Conservation (phyloP, 768 basidiomycete genomes). For the Gloeopeniophorella convolvens region DNA sequence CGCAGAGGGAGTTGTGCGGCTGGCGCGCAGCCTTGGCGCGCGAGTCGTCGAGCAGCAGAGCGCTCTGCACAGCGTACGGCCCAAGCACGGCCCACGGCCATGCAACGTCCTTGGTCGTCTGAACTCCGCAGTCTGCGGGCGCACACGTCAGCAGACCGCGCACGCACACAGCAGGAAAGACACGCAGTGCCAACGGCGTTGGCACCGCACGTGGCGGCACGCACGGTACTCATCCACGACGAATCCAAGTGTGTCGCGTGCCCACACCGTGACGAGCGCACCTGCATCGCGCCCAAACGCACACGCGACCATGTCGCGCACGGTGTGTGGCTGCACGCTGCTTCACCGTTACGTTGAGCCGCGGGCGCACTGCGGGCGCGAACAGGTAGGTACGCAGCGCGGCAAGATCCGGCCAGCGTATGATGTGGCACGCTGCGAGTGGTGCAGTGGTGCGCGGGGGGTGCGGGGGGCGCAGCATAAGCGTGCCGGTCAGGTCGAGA, state of each 20-base stretch:
- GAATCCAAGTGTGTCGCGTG: constrained; percentile 72
- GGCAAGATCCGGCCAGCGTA: constrained; percentile 61
- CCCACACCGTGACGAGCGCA: constrained; percentile 63
- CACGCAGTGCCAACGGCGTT: too few relatives aligned
- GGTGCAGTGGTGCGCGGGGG: constrained; percentile 26
- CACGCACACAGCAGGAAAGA: too few relatives aligned
- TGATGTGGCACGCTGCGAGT: too few relatives aligned
- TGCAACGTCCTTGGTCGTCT: constrained; percentile 70
- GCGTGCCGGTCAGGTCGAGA: constrained; percentile 70
- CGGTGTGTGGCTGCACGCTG: constrained; percentile 77
- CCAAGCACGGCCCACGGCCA: constrained; percentile 56
- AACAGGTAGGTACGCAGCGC: constrained; percentile 61
- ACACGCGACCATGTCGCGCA: constrained; percentile 63
- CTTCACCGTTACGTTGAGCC: constrained; percentile 89
- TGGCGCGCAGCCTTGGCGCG: constrained; percentile 54
- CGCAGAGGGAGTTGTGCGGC: constrained; percentile 76
- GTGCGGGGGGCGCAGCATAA: constrained; percentile 52
- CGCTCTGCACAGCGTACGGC: constrained; percentile 17
- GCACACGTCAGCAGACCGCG: background rate
- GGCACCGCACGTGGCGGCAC: constrained; percentile 30
- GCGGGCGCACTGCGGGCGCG: constrained; percentile 46
- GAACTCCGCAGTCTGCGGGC: constrained; percentile 30
- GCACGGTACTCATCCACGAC: constrained; percentile 53
- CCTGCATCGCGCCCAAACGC: constrained; percentile 43
- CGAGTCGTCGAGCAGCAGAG: constrained; percentile 48